Percentiles rank a stretch among this genome's conserved stretches.
phyloP scores from a whole-genome alignment of 768 basidiomycete genomes.

The Daedaleopsis nitida region DNA sequence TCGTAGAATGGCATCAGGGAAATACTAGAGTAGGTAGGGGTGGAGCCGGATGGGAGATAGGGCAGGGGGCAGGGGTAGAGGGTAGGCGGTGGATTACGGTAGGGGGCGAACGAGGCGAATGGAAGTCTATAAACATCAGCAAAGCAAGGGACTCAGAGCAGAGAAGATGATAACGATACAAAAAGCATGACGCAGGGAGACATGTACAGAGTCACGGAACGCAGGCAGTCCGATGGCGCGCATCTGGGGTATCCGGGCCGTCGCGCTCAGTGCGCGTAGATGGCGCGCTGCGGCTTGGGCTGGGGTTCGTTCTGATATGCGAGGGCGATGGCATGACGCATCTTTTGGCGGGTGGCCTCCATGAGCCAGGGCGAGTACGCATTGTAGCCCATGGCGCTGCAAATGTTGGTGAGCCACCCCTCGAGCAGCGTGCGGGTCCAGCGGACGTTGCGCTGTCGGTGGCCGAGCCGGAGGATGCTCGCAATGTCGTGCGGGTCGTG shows the following conservation, averaged over 20 bases:
- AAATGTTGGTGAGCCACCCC: slow-evolving; percentile 55
- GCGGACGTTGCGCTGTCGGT: slow-evolving; percentile 47
- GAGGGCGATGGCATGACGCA: slow-evolving; percentile 53
- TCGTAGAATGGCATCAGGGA: slow-evolving; percentile 10
- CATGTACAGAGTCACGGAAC: background rate
- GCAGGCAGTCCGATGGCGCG: background rate
- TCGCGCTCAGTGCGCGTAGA: slow-evolving; percentile 3
- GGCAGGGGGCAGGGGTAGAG: slow-evolving; percentile 1
- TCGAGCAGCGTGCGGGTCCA: slow-evolving; percentile 62
- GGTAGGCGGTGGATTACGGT: background rate
- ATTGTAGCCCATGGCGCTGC: slow-evolving; percentile 66
- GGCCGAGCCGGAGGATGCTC: slow-evolving; percentile 65
- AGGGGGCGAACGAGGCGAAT: background rate
- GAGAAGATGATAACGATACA: slow-evolving; percentile 18
- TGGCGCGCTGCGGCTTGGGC: background rate
- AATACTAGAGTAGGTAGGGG: slow-evolving; percentile 17
- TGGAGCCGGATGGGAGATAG: background rate
- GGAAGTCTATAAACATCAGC: slow-evolving; percentile 2
- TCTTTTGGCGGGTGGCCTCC: slow-evolving; percentile 48
- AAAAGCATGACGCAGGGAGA: background rate
- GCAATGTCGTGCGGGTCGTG: slow-evolving; percentile 68
- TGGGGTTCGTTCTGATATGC: slow-evolving; percentile 8
- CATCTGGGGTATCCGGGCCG: background rate
- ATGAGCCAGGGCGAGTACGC: slow-evolving; percentile 47
- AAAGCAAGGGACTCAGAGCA: slow-evolving; percentile 1